These are phyloP conservation scores for Lodderomyces metapsilosis DNA, from an alignment of 1,139 yeast species.

Conservation along the genomic window DNA sequence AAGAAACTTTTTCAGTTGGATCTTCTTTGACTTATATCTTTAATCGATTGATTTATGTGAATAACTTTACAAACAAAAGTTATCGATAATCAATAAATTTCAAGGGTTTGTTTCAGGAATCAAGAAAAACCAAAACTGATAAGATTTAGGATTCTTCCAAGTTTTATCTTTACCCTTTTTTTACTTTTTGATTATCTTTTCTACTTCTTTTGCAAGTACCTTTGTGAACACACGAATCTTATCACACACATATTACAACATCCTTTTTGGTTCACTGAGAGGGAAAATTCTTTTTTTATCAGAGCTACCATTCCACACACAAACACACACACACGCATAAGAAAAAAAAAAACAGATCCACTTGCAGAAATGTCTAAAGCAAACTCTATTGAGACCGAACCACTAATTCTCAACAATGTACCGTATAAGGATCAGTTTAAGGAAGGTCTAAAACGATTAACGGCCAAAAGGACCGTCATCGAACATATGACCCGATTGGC, in stretches of 20 bases:
- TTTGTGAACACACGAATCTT: no score
- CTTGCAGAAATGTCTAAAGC: neutral
- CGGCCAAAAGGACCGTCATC: constrained; percentile 41
- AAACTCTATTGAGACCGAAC: neutral
- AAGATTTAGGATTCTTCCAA: no score
- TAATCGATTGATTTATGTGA: neutral
- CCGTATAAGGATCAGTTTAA: constrained; percentile 17
- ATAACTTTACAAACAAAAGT: neutral
- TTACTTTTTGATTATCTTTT: no score
- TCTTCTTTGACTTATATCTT: neutral
- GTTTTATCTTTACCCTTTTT: no score
- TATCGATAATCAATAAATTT: neutral
- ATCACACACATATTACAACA: no score
- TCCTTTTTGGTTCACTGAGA: no score
- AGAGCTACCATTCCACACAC: no score
- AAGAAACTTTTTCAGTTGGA: neutral
- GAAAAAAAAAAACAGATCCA: neutral
- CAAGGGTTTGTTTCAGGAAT: neutral
- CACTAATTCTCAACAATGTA: neutral
- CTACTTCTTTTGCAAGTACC: no score
- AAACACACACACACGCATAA: neutral
- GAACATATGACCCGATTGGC: constrained; percentile 41
- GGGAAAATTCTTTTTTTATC: no score
- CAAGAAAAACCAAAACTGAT: no score
- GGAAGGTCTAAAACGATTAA: constrained; percentile 32